A percentile compares a stretch with the other conserved stretches of the same genome.
Conservation (phyloP, 2,329 filamentous ascomycete species). For the Neonectria sp. region DNA sequence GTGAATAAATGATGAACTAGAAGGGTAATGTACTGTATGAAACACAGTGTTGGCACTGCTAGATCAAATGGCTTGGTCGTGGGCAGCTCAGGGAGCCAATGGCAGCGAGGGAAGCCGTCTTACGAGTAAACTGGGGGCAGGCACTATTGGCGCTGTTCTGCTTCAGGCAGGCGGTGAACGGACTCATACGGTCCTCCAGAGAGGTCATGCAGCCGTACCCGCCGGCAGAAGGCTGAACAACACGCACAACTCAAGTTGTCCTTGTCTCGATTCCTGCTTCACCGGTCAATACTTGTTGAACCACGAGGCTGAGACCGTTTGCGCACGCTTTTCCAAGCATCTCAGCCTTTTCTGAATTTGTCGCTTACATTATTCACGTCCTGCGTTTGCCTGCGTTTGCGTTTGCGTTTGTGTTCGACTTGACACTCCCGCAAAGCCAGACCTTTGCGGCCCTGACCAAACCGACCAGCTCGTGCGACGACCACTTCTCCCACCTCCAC, state of each 20-base stretch:
- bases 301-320: constrained; percentile 19
- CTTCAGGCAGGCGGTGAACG: constrained; percentile 45
- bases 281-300: constrained; percentile 4
- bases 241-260: constrained; percentile 31
- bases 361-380: neutral
- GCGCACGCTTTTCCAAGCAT: constrained; percentile 8
- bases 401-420: constrained; percentile 3
- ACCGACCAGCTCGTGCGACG: constrained; percentile 15
- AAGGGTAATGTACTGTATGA: neutral
- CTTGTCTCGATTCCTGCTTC: constrained; percentile 10
- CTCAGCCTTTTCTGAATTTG: neutral
- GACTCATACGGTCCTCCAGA: constrained; percentile 30
- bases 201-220: constrained; percentile 41
- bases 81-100: constrained; percentile 4
- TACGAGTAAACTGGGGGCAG: constrained; percentile 19
- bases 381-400: neutral
- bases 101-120: neutral
- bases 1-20: constrained; percentile 1
- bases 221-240: constrained; percentile 36
- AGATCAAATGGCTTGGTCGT: neutral
- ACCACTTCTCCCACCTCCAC: constrained; percentile 9
- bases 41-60: neutral
- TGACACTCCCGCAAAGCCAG: constrained; percentile 18
- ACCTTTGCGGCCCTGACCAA: constrained; percentile 5
- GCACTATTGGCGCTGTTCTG: constrained; percentile 38